Conservation (phyloP, 2,329 filamentous ascomycete genomes). For the Waltergamsia citrina region DNA sequence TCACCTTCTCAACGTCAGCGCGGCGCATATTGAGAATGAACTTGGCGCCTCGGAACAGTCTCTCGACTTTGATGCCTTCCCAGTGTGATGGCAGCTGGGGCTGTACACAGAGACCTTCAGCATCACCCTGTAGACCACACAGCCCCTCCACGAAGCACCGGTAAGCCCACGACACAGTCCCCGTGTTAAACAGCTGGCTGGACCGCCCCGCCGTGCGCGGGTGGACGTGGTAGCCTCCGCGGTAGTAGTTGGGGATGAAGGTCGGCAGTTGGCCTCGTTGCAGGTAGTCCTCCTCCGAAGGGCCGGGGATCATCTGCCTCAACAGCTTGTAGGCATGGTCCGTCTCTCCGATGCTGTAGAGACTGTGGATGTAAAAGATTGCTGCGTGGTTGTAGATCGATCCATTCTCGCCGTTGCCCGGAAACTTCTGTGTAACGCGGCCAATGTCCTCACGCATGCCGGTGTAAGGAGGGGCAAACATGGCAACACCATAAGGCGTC, state of each 20-base stretch:
- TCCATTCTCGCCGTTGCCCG: constrained; percentile 48
- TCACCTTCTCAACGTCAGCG: constrained; percentile 25
- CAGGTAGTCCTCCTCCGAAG: constrained; percentile 36
- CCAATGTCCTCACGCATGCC: constrained; percentile 49
- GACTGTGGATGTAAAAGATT: constrained; percentile 42
- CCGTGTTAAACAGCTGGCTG: constrained; percentile 49
- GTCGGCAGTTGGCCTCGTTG: constrained; percentile 46
- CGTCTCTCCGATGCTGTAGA: constrained; percentile 37
- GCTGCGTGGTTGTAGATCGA: constrained; percentile 49
- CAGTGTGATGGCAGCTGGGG: constrained; percentile 42
- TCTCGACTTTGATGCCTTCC: constrained; percentile 34
- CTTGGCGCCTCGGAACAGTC: constrained; percentile 39
- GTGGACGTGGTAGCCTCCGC: constrained; percentile 35
- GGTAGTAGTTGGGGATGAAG: constrained; percentile 51
- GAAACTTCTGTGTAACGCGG: constrained; percentile 48
- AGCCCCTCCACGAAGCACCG: constrained; percentile 44
- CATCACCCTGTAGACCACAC: constrained; percentile 41
- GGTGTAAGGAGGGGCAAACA: constrained; percentile 45
- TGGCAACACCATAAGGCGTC: constrained; percentile 43
- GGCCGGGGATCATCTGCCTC: constrained; percentile 44
- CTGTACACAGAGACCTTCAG: constrained; percentile 31
- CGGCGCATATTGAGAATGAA: constrained; percentile 36
- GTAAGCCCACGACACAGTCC: constrained; percentile 47
- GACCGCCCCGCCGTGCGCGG: constrained; percentile 44
- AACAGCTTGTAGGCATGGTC: constrained; percentile 41